A percentile compares a stretch with the other conserved stretches of the same genome.
phyloP scores from a whole-genome alignment of 176 grass and related monocot genomes.

The Oryza glaberrima region DNA sequence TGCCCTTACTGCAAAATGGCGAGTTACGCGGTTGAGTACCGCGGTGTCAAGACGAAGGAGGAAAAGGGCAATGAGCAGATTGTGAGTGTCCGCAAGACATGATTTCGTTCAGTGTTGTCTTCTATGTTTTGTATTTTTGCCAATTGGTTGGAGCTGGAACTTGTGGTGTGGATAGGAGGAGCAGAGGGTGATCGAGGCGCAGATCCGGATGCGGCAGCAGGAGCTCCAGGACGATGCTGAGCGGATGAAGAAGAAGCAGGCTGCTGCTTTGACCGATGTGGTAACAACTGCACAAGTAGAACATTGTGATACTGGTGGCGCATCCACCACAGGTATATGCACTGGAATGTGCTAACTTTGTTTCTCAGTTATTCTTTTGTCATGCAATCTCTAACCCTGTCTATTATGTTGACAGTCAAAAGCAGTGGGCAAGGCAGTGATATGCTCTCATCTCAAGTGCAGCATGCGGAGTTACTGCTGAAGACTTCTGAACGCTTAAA shows the following conservation, averaged over 20 bases:
- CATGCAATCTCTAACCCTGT: slow-evolving; percentile 9
- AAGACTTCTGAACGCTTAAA: slow-evolving; percentile 44
- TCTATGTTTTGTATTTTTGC: background rate
- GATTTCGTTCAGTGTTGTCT: background rate
- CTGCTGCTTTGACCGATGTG: slow-evolving; percentile 12
- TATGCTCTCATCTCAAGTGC: slow-evolving; percentile 47
- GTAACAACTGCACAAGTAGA: slow-evolving; percentile 33
- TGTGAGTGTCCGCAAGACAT: slow-evolving; percentile 50
- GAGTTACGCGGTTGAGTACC: slow-evolving; percentile 87
- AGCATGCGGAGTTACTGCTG: slow-evolving; percentile 38
- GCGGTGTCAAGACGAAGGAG: slow-evolving; percentile 78
- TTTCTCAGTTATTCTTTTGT: background rate
- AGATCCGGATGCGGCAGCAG: slow-evolving; percentile 90
- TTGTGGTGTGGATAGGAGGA: slow-evolving; percentile 63
- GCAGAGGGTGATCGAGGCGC: slow-evolving; percentile 95
- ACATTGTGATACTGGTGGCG: slow-evolving; percentile 38
- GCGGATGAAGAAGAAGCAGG: slow-evolving; percentile 71
- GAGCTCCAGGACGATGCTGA: slow-evolving; percentile 72
- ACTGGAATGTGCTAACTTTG: background rate
- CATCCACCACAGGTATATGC: slow-evolving; percentile 45
- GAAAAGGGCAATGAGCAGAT: slow-evolving; percentile 91
- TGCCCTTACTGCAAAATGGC: slow-evolving; percentile 92
- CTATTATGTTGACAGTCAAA: slow-evolving; percentile 42
- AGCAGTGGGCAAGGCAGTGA: slow-evolving; percentile 36
- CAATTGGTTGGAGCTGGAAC: background rate